Evolutionary conservation across 1,284 basidiomycete genomes (phyloP).

Genomic region (Ceratobasidium sp.): DNA sequence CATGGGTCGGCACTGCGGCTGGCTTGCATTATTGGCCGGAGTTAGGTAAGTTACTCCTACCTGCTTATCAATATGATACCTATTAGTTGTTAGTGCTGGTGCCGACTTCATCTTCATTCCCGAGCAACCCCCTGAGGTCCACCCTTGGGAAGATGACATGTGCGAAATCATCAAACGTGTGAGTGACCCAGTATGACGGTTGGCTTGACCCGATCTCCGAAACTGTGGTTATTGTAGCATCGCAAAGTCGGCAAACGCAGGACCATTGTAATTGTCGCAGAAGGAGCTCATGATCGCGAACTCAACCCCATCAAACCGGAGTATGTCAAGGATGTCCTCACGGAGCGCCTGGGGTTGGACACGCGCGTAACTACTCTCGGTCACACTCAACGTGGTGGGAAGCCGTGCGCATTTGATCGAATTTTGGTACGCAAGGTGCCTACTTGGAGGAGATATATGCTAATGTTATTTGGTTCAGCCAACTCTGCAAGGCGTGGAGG

Average conservation of each 20-base stretch:
- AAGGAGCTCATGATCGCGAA: constrained; percentile 88
- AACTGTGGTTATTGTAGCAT: constrained; percentile 62
- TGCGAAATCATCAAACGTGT: constrained; percentile 84
- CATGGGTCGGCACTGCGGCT: constrained; percentile 98
- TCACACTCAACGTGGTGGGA: constrained; percentile 94
- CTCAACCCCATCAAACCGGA: constrained; percentile 91
- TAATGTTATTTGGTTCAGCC: constrained; percentile 61
- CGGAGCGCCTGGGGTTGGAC: constrained; percentile 87
- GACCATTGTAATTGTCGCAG: constrained; percentile 97
- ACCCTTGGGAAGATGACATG: constrained; percentile 92
- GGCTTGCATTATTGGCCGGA: constrained; percentile 93
- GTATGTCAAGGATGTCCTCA: constrained; percentile 87
- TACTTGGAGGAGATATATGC: not conserved
- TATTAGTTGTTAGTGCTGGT: constrained; percentile 66
- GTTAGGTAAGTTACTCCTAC: constrained; percentile 67
- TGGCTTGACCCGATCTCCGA: not conserved
- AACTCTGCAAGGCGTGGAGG: constrained; percentile 93
- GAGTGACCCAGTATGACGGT: constrained; percentile 47
- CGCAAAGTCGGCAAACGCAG: constrained; percentile 93
- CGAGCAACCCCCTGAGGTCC: constrained; percentile 79
- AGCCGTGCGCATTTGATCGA: constrained; percentile 91
- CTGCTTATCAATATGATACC: not conserved
- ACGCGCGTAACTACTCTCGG: constrained; percentile 98
- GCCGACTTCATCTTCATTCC: constrained; percentile 99
- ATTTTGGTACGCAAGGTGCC: constrained; percentile 68